Evolutionary conservation across 2,329 filamentous ascomycete genomes (phyloP).

Genomic region (Anthostomella pinea): DNA sequence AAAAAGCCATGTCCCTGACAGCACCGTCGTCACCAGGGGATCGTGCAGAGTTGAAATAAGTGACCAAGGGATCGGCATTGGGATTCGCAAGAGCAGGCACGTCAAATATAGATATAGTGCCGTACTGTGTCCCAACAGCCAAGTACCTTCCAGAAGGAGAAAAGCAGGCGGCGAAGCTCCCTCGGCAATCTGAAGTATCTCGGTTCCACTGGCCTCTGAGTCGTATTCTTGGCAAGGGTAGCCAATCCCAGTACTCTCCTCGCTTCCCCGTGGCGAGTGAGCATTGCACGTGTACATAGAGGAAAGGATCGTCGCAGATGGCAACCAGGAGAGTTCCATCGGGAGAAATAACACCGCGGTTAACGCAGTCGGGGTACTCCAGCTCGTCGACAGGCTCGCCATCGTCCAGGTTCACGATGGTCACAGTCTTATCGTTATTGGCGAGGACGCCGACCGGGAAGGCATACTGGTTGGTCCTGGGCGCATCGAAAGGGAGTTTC

Average conservation of each 20-base stretch:
- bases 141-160: conserved; percentile 68
- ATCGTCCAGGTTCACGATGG: conserved; percentile 73
- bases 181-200: conserved; percentile 54
- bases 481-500: conserved; percentile 23
- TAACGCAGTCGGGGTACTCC: conserved; percentile 80
- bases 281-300: conserved; percentile 73
- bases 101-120: conserved; percentile 74
- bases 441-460: conserved; percentile 67
- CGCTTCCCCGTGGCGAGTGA: conserved; percentile 34
- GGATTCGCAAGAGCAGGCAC: conserved; percentile 45
- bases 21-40: conserved; percentile 70
- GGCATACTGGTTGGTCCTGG: conserved; percentile 40
- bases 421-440: conserved; percentile 90
- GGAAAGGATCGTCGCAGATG: conserved; percentile 81
- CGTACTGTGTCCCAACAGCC: conserved; percentile 77
- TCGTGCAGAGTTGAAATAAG: conserved; percentile 74
- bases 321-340: conserved; percentile 78
- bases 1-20: conserved; percentile 88
- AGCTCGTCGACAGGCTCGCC: conserved; percentile 65
- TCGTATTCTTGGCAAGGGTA: conserved; percentile 48
- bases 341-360: conserved; percentile 90
- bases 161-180: conserved; percentile 78
- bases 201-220: conserved; percentile 56
- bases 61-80: conserved; percentile 61
- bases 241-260: conserved; percentile 47